Evolutionary conservation across 169 alveolate species (phyloP).

Genomic region (Plasmodium knowlesi): DNA sequence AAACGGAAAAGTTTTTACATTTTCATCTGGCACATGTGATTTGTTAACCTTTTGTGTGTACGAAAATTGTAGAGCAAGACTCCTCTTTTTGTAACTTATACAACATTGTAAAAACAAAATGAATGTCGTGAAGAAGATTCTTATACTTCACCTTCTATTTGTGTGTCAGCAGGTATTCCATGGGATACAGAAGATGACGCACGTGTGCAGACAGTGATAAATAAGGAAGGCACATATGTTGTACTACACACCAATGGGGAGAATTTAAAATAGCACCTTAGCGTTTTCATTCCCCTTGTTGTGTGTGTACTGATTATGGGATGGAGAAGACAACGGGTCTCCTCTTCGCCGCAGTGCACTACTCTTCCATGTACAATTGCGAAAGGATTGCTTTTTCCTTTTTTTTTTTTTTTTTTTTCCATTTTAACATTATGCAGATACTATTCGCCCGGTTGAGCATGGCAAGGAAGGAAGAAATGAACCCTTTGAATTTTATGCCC

Average conservation of each 20-base stretch:
- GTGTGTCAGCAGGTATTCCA: slow-evolving; percentile 9
- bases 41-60: not conserved
- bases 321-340: not conserved
- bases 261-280: not conserved
- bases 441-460: not conserved
- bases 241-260: not conserved
- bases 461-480: slow-evolving; percentile 28
- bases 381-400: not conserved
- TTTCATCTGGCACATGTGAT: not conserved
- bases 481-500: slow-evolving; percentile 37
- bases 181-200: not conserved
- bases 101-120: not conserved
- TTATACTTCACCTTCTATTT: not conserved
- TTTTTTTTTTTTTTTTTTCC: not conserved
- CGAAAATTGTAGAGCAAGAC: not conserved
- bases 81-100: not conserved
- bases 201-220: not conserved
- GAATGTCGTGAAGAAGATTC: not conserved
- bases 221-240: not conserved
- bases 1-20: not conserved
- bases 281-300: not conserved
- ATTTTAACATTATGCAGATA: slow-evolving; percentile 2
- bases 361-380: not conserved
- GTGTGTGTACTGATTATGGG: not conserved
- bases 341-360: not conserved